Conservation (phyloP, 2,329 filamentous ascomycete genomes). For the Ascochyta viciae-villosae region DNA sequence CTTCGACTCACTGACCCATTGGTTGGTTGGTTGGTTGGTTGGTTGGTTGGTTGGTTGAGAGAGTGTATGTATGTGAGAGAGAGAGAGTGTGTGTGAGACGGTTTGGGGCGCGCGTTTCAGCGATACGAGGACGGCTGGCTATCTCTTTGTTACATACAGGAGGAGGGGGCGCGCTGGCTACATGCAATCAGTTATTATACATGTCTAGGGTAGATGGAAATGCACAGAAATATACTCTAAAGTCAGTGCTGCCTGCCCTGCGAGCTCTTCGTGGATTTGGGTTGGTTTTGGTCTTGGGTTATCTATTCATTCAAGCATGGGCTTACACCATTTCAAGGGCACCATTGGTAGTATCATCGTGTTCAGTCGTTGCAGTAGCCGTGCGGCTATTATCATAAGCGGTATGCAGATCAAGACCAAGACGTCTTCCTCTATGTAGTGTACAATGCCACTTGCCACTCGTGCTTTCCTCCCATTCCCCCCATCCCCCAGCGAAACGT, state of each 20-base stretch:
- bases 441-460: constrained; percentile 23
- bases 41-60: no score
- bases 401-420: constrained; percentile 9
- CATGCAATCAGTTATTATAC: no score
- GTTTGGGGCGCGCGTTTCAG: neutral
- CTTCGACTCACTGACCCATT: no score
- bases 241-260: neutral
- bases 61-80: no score
- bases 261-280: no score
- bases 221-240: neutral
- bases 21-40: no score
- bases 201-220: constrained; percentile 1
- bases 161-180: neutral
- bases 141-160: no score
- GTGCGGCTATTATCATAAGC: constrained; percentile 5
- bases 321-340: neutral
- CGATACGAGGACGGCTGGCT: no score
- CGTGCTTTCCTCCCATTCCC: neutral
- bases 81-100: no score
- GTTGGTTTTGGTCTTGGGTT: no score
- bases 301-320: neutral
- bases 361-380: constrained; percentile 18
- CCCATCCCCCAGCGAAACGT: constrained; percentile 1
- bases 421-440: constrained; percentile 28
- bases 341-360: neutral